phyloP scores from a whole-genome alignment of 225 moss, liverwort and hornwort genomes.

The Pleurozium schreberi region DNA sequence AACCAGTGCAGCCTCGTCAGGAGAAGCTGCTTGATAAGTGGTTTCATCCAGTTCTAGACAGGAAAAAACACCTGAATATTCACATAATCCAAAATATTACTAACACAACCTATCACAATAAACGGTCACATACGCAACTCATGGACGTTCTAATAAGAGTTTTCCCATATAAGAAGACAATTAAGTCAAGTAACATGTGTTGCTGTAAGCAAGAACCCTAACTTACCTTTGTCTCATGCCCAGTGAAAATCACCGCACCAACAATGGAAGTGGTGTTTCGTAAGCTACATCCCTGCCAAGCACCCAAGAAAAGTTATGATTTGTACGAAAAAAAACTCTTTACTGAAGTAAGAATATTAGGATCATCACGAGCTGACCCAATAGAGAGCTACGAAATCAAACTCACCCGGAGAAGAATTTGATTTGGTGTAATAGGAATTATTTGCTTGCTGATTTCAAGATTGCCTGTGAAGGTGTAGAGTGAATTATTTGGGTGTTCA shows the following conservation, averaged over 20 bases:
- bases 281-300: conserved; percentile 75
- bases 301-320: conserved; percentile 2
- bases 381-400: neutral
- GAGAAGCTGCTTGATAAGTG: conserved; percentile 86
- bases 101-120: neutral
- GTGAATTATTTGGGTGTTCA: conserved; percentile 88
- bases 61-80: neutral
- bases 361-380: neutral
- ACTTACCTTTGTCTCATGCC: conserved; percentile 89
- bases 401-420: conserved; percentile 79
- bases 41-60: conserved; percentile 43
- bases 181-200: neutral
- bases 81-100: neutral
- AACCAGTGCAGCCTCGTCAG: conserved; percentile 91
- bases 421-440: conserved; percentile 82
- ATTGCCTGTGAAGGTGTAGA: conserved; percentile 90
- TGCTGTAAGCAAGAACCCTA: neutral
- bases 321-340: neutral
- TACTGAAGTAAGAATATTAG: neutral
- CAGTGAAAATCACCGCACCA: conserved; percentile 77
- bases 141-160: neutral
- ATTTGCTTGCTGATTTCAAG: conserved; percentile 73
- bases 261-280: conserved; percentile 81
- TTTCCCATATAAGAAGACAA: neutral
- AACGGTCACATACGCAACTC: neutral